phyloP scores from a whole-genome alignment of 768 basidiomycete species.

The Lentinula raphanica region DNA sequence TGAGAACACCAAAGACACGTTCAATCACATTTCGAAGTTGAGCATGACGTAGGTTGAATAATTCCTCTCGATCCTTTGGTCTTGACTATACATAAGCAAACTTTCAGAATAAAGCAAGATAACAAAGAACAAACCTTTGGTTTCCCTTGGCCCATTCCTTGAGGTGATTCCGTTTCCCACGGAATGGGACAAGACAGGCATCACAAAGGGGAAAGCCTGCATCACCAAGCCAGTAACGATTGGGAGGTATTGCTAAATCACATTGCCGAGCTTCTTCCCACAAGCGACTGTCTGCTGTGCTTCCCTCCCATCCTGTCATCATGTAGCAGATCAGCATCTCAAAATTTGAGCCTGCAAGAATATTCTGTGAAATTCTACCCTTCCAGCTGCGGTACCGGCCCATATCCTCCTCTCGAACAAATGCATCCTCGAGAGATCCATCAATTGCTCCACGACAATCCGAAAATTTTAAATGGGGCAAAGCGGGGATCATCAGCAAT shows the following conservation, averaged over 20 bases:
- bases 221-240: constrained; percentile 18
- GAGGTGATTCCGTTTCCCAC: constrained; percentile 22
- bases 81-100: too few relatives aligned
- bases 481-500: constrained; percentile 15
- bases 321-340: constrained; percentile 19
- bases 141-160: constrained; percentile 17
- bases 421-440: constrained; percentile 19
- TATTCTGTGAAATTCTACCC: constrained; percentile 19
- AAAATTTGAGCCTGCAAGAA: constrained; percentile 20
- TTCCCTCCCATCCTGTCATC: constrained; percentile 22
- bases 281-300: constrained; percentile 14
- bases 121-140: neutral
- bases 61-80: constrained; percentile 18
- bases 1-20: constrained; percentile 22
- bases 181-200: constrained; percentile 22
- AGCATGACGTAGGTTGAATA: constrained; percentile 22
- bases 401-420: constrained; percentile 10
- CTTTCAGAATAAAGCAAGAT: neutral
- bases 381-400: constrained; percentile 20
- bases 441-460: constrained; percentile 19
- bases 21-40: constrained; percentile 21
- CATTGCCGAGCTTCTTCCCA: constrained; percentile 15
- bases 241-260: constrained; percentile 12
- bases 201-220: constrained; percentile 20
- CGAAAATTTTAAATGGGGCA: constrained; percentile 19